Conservation (phyloP, 208 protist genomes). For the Phytomonas sp. region DNA sequence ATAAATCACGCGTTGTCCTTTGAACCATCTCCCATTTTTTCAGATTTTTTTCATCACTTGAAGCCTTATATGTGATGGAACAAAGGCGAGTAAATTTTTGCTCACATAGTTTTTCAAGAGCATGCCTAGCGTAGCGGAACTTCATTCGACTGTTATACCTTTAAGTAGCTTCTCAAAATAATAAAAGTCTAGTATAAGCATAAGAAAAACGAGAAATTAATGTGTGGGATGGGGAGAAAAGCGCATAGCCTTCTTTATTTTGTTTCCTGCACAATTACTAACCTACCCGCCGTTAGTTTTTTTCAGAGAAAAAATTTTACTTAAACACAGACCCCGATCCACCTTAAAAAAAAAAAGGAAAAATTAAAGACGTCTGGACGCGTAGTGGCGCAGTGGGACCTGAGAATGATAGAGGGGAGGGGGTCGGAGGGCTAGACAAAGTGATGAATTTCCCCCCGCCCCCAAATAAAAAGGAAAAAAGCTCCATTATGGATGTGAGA, state of each 20-base stretch:
- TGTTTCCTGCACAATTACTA: not conserved
- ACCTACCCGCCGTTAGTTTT: not conserved
- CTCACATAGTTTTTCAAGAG: conserved; percentile 19
- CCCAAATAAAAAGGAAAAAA: too few species aligned
- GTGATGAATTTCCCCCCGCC: too few species aligned
- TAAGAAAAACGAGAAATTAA: not conserved
- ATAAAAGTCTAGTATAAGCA: not conserved
- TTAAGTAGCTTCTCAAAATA: not conserved
- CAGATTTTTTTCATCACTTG: conserved; percentile 6
- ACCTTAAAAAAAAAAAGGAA: conserved; percentile 4
- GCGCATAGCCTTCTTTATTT: not conserved
- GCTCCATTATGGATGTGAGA: too few species aligned
- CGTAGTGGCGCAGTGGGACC: too few species aligned
- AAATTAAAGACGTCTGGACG: not conserved
- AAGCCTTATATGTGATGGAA: conserved; percentile 17
- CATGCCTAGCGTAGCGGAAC: conserved; percentile 22
- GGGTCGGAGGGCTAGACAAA: too few species aligned
- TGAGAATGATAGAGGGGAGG: too few species aligned
- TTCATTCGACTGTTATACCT: conserved; percentile 18
- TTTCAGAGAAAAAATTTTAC: not conserved
- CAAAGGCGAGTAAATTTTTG: conserved; percentile 29
- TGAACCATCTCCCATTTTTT: conserved; percentile 66
- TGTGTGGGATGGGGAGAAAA: not conserved
- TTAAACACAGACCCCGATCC: not conserved
- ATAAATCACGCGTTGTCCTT: conserved; percentile 29